Evolutionary conservation across 495 filamentous ascomycete species (phyloP).

Genomic region (Massariosphaeria phaeospora): DNA sequence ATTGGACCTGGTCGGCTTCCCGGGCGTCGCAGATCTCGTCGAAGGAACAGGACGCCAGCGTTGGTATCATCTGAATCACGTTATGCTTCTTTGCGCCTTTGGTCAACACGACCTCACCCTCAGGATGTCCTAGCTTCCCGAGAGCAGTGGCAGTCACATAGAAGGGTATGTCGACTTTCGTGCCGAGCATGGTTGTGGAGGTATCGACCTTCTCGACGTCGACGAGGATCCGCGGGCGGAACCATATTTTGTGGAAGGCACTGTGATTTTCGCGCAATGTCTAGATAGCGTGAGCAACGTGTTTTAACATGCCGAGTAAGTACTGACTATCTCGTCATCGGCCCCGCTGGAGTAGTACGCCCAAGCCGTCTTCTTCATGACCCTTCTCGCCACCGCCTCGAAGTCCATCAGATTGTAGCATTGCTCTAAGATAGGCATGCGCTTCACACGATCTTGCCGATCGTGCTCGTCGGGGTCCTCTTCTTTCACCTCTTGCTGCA

Average conservation of each 20-base stretch:
- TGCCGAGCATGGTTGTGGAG: constrained; percentile 39
- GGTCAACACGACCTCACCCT: constrained; percentile 89
- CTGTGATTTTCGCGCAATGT: constrained; percentile 95
- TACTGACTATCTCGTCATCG: constrained; percentile 87
- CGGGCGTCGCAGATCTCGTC: constrained; percentile 92
- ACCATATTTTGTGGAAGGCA: constrained; percentile 69
- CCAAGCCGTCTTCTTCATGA: constrained; percentile 66
- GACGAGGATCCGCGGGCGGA: constrained; percentile 70
- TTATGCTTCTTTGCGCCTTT: constrained; percentile 76
- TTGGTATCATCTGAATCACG: constrained; percentile 95
- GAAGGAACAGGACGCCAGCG: constrained; percentile 94
- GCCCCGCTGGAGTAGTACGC: constrained; percentile 81
- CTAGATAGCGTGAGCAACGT: constrained; percentile 41
- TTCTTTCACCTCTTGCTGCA: constrained; percentile 42
- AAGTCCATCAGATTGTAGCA: constrained; percentile 81
- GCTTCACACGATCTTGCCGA: constrained; percentile 51
- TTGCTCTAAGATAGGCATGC: constrained; percentile 61
- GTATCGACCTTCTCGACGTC: constrained; percentile 81
- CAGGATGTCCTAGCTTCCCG: constrained; percentile 82
- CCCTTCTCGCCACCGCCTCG: constrained; percentile 56
- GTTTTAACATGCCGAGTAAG: neutral
- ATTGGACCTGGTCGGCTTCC: constrained; percentile 78
- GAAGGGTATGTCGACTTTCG: constrained; percentile 70
- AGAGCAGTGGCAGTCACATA: constrained; percentile 91
- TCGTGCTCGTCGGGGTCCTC: constrained; percentile 28